Conservation (phyloP, 257 asterid genomes). For the Gentiana macrophylla region DNA sequence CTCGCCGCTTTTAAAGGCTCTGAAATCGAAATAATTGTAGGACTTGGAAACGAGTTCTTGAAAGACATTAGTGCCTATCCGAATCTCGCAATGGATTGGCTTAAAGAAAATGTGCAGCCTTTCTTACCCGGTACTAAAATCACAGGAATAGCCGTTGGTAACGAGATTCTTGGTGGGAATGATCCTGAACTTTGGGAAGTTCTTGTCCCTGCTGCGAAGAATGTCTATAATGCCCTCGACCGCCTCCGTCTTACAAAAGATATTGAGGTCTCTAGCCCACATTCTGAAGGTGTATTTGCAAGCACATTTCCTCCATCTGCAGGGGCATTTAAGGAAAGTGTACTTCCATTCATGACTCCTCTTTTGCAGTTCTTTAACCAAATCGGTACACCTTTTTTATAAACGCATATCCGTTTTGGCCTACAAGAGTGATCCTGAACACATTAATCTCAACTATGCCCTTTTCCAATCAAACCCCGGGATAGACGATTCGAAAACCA, state of each 20-base stretch:
- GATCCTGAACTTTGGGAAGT: conserved; percentile 58
- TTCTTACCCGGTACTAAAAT: conserved; percentile 51
- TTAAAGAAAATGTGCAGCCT: conserved; percentile 51
- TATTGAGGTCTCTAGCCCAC: conserved; percentile 73
- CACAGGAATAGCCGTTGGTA: conserved; percentile 72
- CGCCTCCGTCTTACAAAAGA: conserved; percentile 21
- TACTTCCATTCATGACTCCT: conserved; percentile 67
- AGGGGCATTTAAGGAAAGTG: conserved; percentile 62
- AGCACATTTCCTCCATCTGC: conserved; percentile 64
- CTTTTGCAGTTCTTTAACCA: conserved; percentile 51
- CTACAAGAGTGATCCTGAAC: conserved; percentile 46
- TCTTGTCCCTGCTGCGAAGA: conserved; percentile 58
- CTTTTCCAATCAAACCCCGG: conserved; percentile 32
- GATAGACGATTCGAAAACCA: conserved; percentile 40
- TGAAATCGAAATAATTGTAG: conserved; percentile 52
- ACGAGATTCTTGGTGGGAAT: conserved; percentile 57
- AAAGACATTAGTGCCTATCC: conserved; percentile 39
- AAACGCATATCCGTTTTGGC: conserved; percentile 83
- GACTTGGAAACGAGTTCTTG: conserved; percentile 45
- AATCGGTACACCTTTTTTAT: conserved; percentile 65
- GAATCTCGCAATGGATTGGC: conserved; percentile 56
- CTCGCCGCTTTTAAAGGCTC: conserved; percentile 46
- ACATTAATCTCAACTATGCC: conserved; percentile 60
- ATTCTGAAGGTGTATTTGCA: conserved; percentile 65
- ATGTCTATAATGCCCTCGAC: conserved; percentile 55